Percentiles rank a stretch among this genome's conserved stretches.
phyloP scores from a whole-genome alignment of 2,329 filamentous ascomycete species.

The Fusarium tanahbumbuense region DNA sequence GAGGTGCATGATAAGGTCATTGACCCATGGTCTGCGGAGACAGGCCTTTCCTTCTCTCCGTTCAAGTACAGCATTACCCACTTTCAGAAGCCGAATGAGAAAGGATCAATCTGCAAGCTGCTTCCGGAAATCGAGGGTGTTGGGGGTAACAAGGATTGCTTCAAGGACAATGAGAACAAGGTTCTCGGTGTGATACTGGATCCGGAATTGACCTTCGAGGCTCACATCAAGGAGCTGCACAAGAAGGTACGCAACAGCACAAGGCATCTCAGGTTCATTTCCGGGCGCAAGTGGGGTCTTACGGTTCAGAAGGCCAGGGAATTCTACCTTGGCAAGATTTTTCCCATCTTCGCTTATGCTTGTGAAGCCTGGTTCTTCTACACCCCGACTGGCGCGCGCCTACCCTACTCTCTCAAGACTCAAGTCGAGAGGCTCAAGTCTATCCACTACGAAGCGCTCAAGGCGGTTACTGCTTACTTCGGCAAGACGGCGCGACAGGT shows the following conservation, averaged over 20 bases:
- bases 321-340: constrained; percentile 7
- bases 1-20: not conserved
- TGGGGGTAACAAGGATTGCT: not conserved
- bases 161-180: not conserved
- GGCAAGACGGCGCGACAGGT: not conserved
- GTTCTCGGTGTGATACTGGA: constrained; percentile 7
- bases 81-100: not conserved
- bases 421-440: not conserved
- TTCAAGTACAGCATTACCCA: not conserved
- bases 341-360: constrained; percentile 11
- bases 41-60: not conserved
- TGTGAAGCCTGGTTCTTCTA: constrained; percentile 12
- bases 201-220: not conserved
- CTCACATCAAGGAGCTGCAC: not conserved
- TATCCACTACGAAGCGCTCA: constrained; percentile 9
- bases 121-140: not conserved
- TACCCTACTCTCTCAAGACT: not conserved
- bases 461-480: constrained; percentile 2
- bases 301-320: not conserved
- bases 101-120: not conserved
- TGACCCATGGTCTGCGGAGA: not conserved
- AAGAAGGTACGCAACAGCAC: not conserved
- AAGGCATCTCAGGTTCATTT: not conserved
- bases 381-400: not conserved
- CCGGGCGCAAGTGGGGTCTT: not conserved